Percentiles rank a stretch among this genome's conserved stretches.
phyloP scores from a whole-genome alignment of 139 green algal genomes.

The Desmodesmus armatus region DNA sequence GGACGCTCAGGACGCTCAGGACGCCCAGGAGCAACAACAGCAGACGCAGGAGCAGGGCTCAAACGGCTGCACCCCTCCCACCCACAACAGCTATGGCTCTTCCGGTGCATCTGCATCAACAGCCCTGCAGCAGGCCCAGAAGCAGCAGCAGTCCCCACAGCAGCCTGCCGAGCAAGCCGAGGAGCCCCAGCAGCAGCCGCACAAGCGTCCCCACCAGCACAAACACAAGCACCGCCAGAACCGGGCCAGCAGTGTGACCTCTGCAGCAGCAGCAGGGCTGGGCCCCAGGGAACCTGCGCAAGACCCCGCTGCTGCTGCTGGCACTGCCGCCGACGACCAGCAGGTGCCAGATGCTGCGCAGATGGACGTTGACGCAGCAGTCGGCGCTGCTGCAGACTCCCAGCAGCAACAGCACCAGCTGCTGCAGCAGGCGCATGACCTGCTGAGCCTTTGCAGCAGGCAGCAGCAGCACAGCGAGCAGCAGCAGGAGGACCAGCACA shows the following conservation, averaged over 20 bases:
- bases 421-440: constrained; percentile 13
- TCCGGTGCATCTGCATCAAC: constrained; percentile 13
- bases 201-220: not conserved
- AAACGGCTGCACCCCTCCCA: no score
- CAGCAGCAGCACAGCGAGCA: constrained; percentile 6
- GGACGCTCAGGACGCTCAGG: no score
- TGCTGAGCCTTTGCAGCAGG: constrained; percentile 18
- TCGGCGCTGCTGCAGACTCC: not conserved
- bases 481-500: constrained; percentile 24
- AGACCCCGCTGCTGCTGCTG: no score
- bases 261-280: not conserved
- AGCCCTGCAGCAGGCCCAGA: not conserved
- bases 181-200: constrained; percentile 13
- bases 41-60: not conserved
- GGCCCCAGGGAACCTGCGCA: no score
- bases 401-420: constrained; percentile 11
- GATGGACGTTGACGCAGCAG: not conserved
- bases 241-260: not conserved
- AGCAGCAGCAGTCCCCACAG: not conserved
- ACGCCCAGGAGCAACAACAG: not conserved
- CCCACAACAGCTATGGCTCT: not conserved
- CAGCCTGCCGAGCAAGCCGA: no score
- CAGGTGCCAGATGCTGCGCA: not conserved
- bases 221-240: no score
- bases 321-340: no score